Percentiles rank a stretch among this genome's conserved stretches.
phyloP scores from a whole-genome alignment of 441 rosid species.

The Omphalea diandra region DNA sequence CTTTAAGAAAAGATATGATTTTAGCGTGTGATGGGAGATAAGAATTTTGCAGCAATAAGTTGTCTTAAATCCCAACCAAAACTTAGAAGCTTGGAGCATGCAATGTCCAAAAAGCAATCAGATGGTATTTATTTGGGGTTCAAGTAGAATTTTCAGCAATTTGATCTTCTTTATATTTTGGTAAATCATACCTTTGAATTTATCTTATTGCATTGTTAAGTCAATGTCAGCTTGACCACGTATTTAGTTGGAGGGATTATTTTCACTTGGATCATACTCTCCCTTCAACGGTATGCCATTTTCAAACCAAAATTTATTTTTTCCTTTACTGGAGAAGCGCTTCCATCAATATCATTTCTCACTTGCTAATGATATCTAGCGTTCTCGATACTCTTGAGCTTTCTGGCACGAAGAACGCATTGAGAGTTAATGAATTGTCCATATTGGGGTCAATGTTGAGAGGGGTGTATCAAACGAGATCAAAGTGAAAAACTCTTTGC shows the following conservation, averaged over 20 bases:
- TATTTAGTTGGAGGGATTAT: too few relatives aligned
- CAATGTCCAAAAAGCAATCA: neutral
- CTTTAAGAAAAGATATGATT: neutral
- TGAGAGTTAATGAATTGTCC: neutral
- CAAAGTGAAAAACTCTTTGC: neutral
- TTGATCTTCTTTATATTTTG: too few relatives aligned
- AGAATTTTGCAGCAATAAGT: neutral
- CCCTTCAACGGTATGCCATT: neutral
- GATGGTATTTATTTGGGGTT: too few relatives aligned
- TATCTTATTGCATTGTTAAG: too few relatives aligned
- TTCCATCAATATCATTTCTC: neutral
- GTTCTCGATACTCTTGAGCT: too few relatives aligned
- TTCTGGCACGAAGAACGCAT: neutral
- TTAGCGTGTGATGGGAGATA: neutral
- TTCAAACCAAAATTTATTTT: neutral
- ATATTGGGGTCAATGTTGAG: neutral
- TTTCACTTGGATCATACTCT: too few relatives aligned
- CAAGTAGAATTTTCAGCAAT: too few relatives aligned
- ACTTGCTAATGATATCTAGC: neutral
- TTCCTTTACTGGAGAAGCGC: too few relatives aligned
- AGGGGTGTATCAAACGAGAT: neutral
- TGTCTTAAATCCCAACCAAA: neutral
- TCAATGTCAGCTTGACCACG: too few relatives aligned
- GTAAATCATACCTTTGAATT: too few relatives aligned
- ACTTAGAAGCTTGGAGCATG: neutral